Evolutionary conservation across 2,329 filamentous ascomycete species (phyloP).

Genomic region (Pezicula radicicola): DNA sequence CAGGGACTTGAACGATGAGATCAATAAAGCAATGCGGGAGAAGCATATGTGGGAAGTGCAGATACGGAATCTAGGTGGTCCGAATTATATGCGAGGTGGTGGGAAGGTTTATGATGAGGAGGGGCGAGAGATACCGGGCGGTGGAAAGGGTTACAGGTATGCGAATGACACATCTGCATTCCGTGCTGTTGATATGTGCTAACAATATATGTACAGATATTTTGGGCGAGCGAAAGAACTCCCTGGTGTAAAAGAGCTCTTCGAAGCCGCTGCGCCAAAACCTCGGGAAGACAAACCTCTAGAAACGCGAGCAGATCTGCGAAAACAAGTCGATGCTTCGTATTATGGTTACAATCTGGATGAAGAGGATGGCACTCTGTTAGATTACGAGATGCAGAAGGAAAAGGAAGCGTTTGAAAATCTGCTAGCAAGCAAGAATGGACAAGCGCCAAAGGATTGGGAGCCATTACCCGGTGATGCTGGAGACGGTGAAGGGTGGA

Average conservation of each 20-base stretch:
- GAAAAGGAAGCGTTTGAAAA: conserved; percentile 77
- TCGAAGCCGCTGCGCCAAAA: conserved; percentile 69
- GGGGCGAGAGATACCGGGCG: conserved; percentile 54
- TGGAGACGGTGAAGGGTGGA: conserved; percentile 81
- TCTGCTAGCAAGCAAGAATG: conserved; percentile 56
- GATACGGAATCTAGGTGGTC: conserved; percentile 91
- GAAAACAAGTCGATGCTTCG: conserved; percentile 80
- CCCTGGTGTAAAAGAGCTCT: conserved; percentile 94
- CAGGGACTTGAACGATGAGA: conserved; percentile 96
- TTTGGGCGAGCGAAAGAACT: conserved; percentile 88
- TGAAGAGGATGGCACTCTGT: conserved; percentile 80
- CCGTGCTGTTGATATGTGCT: neutral
- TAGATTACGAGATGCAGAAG: conserved; percentile 79
- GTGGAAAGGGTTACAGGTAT: conserved; percentile 89
- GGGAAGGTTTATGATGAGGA: conserved; percentile 50
- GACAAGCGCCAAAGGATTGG: conserved; percentile 67
- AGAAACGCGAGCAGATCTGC: conserved; percentile 65
- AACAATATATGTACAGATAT: conserved; percentile 64
- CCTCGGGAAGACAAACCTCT: conserved; percentile 58
- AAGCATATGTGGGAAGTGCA: conserved; percentile 99
- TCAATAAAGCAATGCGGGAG: conserved; percentile 98
- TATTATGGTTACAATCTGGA: conserved; percentile 96
- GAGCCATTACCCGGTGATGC: conserved; percentile 82
- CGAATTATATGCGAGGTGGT: conserved; percentile 70
- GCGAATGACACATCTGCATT: conserved; percentile 32